Conservation (phyloP, 2,329 filamentous ascomycete species). For the Arthroderma sp. region DNA sequence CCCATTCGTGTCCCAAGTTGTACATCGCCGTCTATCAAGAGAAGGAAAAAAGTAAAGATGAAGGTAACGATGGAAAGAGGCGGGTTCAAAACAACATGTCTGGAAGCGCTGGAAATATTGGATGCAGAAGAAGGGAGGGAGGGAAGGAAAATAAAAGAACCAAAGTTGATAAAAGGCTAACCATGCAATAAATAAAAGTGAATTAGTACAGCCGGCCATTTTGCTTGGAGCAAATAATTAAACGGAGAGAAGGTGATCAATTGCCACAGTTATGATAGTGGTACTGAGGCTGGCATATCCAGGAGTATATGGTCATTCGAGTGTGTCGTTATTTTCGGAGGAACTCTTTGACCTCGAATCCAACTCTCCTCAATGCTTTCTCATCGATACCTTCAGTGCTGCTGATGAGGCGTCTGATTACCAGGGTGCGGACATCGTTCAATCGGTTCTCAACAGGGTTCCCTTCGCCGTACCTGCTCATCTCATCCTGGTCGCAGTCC, state of each 20-base stretch:
- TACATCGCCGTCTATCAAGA: neutral
- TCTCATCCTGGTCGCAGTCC: slow-evolving; percentile 30
- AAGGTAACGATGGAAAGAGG: neutral
- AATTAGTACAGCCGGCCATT: neutral
- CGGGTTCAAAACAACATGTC: neutral
- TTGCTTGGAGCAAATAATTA: neutral
- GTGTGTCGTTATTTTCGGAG: slow-evolving; percentile 15
- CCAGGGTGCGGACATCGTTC: slow-evolving; percentile 38
- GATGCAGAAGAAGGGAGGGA: neutral
- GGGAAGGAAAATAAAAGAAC: neutral
- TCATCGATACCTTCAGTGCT: slow-evolving; percentile 44
- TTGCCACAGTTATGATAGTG: neutral
- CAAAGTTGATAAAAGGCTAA: neutral
- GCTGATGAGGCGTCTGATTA: slow-evolving; percentile 39
- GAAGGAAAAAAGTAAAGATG: neutral
- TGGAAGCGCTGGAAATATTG: neutral
- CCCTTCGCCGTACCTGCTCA: slow-evolving; percentile 29
- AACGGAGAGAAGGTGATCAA: neutral
- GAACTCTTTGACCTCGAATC: slow-evolving; percentile 78
- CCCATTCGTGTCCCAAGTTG: neutral
- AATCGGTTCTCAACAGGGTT: slow-evolving; percentile 45
- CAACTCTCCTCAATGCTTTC: slow-evolving; percentile 59
- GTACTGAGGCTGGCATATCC: neutral
- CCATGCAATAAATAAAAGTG: neutral
- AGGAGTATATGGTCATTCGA: neutral